Evolutionary conservation across 164 flowering plant genomes (phyloP).

Genomic region (Macadamia integrifolia): DNA sequence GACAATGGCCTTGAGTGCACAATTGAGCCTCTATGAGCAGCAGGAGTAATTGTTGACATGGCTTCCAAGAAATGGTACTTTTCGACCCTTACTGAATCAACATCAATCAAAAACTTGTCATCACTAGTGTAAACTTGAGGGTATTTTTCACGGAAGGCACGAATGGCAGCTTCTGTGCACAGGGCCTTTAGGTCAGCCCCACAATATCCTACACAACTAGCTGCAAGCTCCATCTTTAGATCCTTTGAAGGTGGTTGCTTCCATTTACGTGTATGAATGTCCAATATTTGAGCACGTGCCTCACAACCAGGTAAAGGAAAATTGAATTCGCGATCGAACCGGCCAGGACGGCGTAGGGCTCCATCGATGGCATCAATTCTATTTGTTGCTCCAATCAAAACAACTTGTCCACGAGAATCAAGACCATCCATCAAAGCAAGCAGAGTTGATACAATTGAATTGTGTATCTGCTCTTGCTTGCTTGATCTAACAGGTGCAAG

Average conservation of each 20-base stretch:
- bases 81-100: conserved; percentile 82
- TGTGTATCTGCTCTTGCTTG: conserved; percentile 99
- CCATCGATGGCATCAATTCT: conserved; percentile 99
- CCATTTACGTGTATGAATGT: conserved; percentile 98
- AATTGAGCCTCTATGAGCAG: conserved; percentile 95
- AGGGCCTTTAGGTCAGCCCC: conserved; percentile 97
- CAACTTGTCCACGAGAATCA: conserved; percentile 99
- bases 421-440: conserved; percentile 99
- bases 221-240: conserved; percentile 82
- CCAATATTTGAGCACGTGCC: conserved; percentile 93
- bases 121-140: conserved; percentile 99
- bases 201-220: conserved; percentile 98
- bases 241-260: conserved; percentile 86
- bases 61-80: conserved; percentile 90
- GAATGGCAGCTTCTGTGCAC: conserved; percentile 99
- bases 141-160: conserved; percentile 96
- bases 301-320: conserved; percentile 96
- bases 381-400: conserved; percentile 97
- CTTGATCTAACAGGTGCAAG: conserved; percentile 99
- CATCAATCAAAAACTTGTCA: conserved; percentile 93
- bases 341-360: conserved; percentile 96
- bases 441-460: conserved; percentile 95
- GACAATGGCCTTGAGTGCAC: conserved; percentile 95
- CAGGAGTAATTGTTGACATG: conserved; percentile 96
- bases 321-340: conserved; percentile 97